A percentile compares a stretch with the other conserved stretches of the same genome.
Evolutionary conservation across 2,329 filamentous ascomycete species (phyloP).

Genomic region (Cryoendolithus antarcticus): DNA sequence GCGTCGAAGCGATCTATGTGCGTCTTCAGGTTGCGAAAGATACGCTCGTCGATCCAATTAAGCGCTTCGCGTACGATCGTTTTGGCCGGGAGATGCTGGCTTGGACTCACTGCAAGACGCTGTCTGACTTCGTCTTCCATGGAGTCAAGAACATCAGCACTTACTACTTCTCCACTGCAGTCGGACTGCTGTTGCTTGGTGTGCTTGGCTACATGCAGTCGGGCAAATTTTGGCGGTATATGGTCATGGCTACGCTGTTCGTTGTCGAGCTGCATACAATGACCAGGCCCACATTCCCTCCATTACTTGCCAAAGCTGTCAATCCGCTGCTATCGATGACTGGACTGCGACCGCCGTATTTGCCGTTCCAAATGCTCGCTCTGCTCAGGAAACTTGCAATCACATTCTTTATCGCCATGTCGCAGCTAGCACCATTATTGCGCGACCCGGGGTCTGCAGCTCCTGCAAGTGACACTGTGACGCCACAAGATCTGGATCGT

Average conservation of each 20-base stretch:
- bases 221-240: conserved; percentile 45
- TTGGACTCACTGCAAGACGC: conserved; percentile 55
- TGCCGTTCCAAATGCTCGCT: conserved; percentile 74
- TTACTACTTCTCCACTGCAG: conserved; percentile 49
- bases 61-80: conserved; percentile 78
- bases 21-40: conserved; percentile 75
- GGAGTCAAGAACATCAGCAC: conserved; percentile 51
- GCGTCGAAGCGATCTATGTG: conserved; percentile 53
- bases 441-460: conserved; percentile 20
- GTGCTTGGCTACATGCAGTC: conserved; percentile 56
- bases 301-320: conserved; percentile 31
- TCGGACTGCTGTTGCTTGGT: conserved; percentile 48
- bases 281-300: conserved; percentile 37
- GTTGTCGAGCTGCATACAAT: conserved; percentile 46
- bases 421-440: conserved; percentile 63
- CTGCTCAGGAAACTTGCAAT: conserved; percentile 65
- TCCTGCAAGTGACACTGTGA: conserved; percentile 18
- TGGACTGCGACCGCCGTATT: conserved; percentile 45
- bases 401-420: conserved; percentile 71
- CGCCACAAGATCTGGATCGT: conserved; percentile 53
- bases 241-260: conserved; percentile 41
- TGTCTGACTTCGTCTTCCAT: conserved; percentile 58
- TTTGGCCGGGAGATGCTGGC: conserved; percentile 61
- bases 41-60: conserved; percentile 61
- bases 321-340: conserved; percentile 36